phyloP scores from a whole-genome alignment of 202 grass and related monocot genomes.

The Zoysia matrella region DNA sequence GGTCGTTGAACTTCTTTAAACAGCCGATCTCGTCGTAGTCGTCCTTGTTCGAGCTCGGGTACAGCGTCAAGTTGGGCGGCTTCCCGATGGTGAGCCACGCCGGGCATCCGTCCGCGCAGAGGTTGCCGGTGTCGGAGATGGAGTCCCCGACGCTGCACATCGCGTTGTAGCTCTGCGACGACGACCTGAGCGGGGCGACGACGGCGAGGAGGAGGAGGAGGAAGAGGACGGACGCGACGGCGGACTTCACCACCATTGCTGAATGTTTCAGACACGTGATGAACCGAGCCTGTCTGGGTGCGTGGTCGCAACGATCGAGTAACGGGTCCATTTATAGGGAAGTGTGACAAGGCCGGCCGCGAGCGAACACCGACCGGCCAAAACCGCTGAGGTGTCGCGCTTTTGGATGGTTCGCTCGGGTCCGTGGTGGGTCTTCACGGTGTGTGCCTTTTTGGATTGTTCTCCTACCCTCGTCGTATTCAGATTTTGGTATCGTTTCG shows the following conservation, averaged over 20 bases:
- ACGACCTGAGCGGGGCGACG: neutral
- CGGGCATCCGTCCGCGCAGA: conserved; percentile 59
- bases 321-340: too few relatives aligned
- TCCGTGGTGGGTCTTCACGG: too few relatives aligned
- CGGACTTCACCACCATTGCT: conserved; percentile 21
- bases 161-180: conserved; percentile 72
- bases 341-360: too few relatives aligned
- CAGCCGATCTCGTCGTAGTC: conserved; percentile 70
- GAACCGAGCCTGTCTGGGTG: too few relatives aligned
- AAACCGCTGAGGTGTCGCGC: too few relatives aligned
- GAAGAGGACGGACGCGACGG: conserved; percentile 38
- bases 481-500: too few relatives aligned
- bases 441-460: too few relatives aligned
- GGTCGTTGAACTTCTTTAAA: conserved; percentile 60
- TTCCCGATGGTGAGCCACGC: conserved; percentile 68
- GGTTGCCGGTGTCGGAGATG: conserved; percentile 89
- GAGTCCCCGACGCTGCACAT: conserved; percentile 88
- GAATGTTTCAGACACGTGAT: too few relatives aligned
- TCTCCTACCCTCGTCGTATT: too few relatives aligned
- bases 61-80: conserved; percentile 74
- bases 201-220: conserved; percentile 23
- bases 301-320: too few relatives aligned
- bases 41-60: conserved; percentile 44
- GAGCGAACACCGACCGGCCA: too few relatives aligned
- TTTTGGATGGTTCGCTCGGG: too few relatives aligned